Base-by-base conservation (phyloP, 768 basidiomycete species). In the Collybia nuda region DNA sequence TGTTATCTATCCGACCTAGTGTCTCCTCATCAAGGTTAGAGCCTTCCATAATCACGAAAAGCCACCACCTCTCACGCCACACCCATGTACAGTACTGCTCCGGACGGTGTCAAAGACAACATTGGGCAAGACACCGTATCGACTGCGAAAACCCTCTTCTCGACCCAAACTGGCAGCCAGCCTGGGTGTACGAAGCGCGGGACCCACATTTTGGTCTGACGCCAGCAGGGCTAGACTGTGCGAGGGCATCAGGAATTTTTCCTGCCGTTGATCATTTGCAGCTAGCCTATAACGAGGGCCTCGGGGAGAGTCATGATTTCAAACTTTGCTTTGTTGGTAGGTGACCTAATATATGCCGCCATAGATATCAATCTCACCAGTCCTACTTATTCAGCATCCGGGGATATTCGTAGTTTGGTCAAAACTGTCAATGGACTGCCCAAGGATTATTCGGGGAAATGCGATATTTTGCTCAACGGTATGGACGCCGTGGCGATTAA, bases 401-500 rank as follows among this genome's bases (percentile, higher is more conserved):
- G 55, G 15, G 74, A 71, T 41, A 64, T 73, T 18, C 65, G 70
- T 21, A 69, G 69, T 28, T 57, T 75, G 3, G 47, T 73, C 14
- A 50, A 62, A 51, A 71, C 69, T 5, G 62, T 73, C 6, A 77
- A 76, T 53, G 57, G 55, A 29, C 58, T 77, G 15, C 74, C 74
- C 5, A 56, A 54, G 24, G 60, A 63, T 32, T 75, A 71, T 45
- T 35, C 55, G 0, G 73, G 74, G 7, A 68, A 62, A 44, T 65
- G 71, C 50, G 66, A 74, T 40, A 62, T 76, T 17, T 60, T 76
- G 6, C 21, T 77, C 40, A 76, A 76, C 53, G 68, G 71, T 39
- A 58, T 58, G 29, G 68, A 75, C 47, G 57, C 72, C 1, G 56
- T 74, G 24, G 56, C 66, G 2, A 61, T 72, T 24, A 75, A 73